These are phyloP conservation scores for Calocybe cyanea DNA, from an alignment of 768 basidiomycete species.

Conservation along the genomic window DNA sequence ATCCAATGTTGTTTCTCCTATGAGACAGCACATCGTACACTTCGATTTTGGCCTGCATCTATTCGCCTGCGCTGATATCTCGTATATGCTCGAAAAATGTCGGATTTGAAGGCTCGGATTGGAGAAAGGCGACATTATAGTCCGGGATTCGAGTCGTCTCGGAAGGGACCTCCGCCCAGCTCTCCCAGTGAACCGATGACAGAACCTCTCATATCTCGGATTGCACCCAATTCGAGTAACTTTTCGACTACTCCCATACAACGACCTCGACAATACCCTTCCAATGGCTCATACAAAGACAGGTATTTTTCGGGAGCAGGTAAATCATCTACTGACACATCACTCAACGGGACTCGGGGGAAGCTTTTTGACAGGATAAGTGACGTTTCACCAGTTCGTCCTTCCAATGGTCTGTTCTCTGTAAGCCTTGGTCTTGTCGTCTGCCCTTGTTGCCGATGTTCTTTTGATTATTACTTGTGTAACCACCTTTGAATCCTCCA, in stretches of 20 bases:
- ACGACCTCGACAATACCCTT: background rate
- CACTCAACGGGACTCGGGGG: too few relatives aligned
- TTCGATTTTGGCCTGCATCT: too few relatives aligned
- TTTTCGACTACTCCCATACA: background rate
- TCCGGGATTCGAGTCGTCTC: background rate
- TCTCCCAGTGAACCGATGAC: background rate
- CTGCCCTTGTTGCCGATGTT: conserved; percentile 1
- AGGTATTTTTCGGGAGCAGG: too few relatives aligned
- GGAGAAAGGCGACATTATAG: conserved; percentile 1
- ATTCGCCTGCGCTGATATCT: too few relatives aligned
- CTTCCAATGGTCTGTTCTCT: background rate
- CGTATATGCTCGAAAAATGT: background rate
- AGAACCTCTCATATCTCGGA: background rate
- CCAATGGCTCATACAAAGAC: too few relatives aligned
- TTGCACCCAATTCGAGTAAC: background rate
- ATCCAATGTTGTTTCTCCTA: too few relatives aligned
- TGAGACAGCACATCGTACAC: too few relatives aligned
- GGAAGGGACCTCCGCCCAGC: background rate
- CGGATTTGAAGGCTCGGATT: conserved; percentile 1
- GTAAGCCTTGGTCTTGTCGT: conserved; percentile 3
- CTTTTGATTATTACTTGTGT: background rate
- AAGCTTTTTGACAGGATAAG: too few relatives aligned
- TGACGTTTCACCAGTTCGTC: background rate
- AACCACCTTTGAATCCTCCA: background rate
- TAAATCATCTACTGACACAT: too few relatives aligned